Evolutionary conservation across 1,284 basidiomycete species (phyloP).

Genomic region (Melanopsichium pennsylvanicum): DNA sequence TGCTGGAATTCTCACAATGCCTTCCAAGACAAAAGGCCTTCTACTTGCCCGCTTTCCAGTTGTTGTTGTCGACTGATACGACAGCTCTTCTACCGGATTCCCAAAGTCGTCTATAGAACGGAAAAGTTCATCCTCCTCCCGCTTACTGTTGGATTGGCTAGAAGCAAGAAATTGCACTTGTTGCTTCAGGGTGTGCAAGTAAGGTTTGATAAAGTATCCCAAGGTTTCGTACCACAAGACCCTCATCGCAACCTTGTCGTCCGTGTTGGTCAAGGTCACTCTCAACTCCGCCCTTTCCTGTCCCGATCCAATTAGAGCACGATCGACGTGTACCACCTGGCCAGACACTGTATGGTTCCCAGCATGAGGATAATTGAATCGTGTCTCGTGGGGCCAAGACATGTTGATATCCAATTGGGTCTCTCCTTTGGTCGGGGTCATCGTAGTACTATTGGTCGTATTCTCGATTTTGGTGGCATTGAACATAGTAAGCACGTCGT

Average conservation of each 20-base stretch:
- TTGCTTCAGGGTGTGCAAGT: conserved; percentile 79
- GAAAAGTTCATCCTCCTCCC: conserved; percentile 37
- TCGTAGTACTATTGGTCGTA: background rate
- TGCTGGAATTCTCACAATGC: conserved; percentile 74
- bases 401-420: conserved; percentile 52
- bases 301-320: conserved; percentile 77
- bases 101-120: conserved; percentile 41
- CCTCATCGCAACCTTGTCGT: conserved; percentile 67
- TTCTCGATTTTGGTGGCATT: background rate
- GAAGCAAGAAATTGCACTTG: conserved; percentile 28
- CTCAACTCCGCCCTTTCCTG: conserved; percentile 80
- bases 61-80: conserved; percentile 40
- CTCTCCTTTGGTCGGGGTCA: background rate
- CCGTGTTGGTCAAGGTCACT: conserved; percentile 76
- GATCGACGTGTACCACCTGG: conserved; percentile 71
- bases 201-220: conserved; percentile 90
- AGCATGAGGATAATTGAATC: conserved; percentile 67
- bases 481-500: conserved; percentile 1
- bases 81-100: conserved; percentile 33
- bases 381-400: conserved; percentile 67
- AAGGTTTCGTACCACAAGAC: conserved; percentile 86
- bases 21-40: conserved; percentile 68
- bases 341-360: background rate
- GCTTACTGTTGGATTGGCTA: background rate
- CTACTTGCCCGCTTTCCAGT: conserved; percentile 13